These are phyloP conservation scores for Croton setiger DNA, from an alignment of 441 rosid species.

Conservation along the genomic window DNA sequence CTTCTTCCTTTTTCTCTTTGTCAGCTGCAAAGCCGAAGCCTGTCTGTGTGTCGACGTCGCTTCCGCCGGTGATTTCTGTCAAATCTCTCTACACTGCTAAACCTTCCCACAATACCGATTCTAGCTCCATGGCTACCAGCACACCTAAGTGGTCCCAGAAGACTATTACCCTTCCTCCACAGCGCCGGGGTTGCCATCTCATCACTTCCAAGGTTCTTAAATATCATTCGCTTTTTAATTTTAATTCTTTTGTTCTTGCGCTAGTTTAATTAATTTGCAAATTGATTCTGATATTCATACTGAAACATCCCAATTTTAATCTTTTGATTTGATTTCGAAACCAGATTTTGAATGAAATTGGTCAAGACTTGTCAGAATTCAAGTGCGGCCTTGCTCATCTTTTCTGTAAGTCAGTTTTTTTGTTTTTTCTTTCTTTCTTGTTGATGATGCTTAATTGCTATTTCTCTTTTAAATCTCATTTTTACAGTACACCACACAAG, in stretches of 20 bases:
- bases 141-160: slow-evolving; percentile 91
- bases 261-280: background rate
- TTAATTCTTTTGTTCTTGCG: background rate
- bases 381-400: slow-evolving; percentile 91
- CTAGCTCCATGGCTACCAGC: slow-evolving; percentile 42
- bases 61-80: slow-evolving; percentile 24
- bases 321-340: background rate
- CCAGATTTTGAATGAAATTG: slow-evolving; percentile 81
- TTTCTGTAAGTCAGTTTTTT: slow-evolving; percentile 45
- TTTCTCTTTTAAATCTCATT: background rate
- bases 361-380: slow-evolving; percentile 63
- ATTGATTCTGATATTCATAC: background rate
- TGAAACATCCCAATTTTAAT: no score
- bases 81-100: slow-evolving; percentile 40
- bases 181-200: slow-evolving; percentile 87
- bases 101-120: slow-evolving; percentile 30
- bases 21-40: background rate
- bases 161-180: slow-evolving; percentile 77
- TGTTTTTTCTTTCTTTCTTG: background rate
- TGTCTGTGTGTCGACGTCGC: background rate
- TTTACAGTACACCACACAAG: slow-evolving; percentile 85
- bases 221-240: background rate
- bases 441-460: background rate
- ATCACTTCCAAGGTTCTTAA: slow-evolving; percentile 65
- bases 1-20: slow-evolving; percentile 4